Base-by-base conservation (phyloP, 2,329 filamentous ascomycete species). In the Hirsutella thompsonii region DNA sequence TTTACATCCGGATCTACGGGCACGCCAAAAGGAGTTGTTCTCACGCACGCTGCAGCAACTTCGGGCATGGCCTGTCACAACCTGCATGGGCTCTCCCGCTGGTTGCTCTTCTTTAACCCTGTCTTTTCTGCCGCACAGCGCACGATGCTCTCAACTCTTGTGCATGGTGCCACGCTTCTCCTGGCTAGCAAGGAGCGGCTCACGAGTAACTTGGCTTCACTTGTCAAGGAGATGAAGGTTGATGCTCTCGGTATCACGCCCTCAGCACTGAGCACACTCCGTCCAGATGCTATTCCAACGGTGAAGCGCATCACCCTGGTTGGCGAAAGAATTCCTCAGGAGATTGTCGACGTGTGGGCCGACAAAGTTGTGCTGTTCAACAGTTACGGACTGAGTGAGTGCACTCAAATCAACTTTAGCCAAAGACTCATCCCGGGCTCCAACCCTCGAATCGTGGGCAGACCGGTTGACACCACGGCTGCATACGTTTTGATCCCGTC, bases 51-150 rank as follows among this genome's bases (percentile, higher is more conserved):
- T 5, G n/a, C 33, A 38, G 42, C 5, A 49, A 41, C n/a, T 26
- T 41, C 33, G 20, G 29, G 30, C 30, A 33, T 33, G 30, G 10
- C 30, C 5, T 33, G 30, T 14, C 30, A 33, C 13, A 14, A 21
- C 21, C 2, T 50, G 16, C 47, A 50, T 3, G 42, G 38, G 0
- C 32, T 44, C 4, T n/a, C 14, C 6, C 40, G 46, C 0, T 46
- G 43, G 48, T 40, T 52, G 20, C 48, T 52, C 13, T 52, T 52
- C 28, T 50, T 49, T 20, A 52, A 47, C 5, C 49, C 49, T 2
- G 47, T 44, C 28, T 49, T 49, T 33, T 48, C 44, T n/a, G 49
- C 49, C 2, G 48, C 49, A 20, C 49, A 52, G 8, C 39, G 48
- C 0, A 49, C 48, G 1, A 47, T 52, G 5, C 8, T 49, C 1